These are phyloP conservation scores for Nemania abortiva DNA, from an alignment of 2,329 filamentous ascomycete genomes.

Conservation along the genomic window DNA sequence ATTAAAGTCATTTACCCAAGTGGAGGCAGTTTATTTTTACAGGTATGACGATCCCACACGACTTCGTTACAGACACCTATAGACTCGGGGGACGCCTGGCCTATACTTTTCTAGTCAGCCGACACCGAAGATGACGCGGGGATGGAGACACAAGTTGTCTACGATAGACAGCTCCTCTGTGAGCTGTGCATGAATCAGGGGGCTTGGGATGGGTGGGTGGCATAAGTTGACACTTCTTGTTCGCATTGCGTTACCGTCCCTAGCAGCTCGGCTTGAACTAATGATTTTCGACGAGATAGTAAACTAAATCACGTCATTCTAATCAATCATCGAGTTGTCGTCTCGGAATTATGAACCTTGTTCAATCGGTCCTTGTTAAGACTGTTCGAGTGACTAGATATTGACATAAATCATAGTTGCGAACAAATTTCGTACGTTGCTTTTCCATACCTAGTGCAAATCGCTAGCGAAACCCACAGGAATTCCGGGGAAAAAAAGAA, in stretches of 20 bases:
- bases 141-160: background rate
- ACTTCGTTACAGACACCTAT: constrained; percentile 1
- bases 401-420: background rate
- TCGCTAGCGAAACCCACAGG: too few relatives aligned
- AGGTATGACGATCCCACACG: constrained; percentile 13
- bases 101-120: constrained; percentile 17
- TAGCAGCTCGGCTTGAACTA: background rate
- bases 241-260: background rate
- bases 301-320: constrained; percentile 11
- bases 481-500: too few relatives aligned
- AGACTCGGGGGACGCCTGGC: constrained; percentile 1
- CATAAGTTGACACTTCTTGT: constrained; percentile 1
- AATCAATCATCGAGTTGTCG: constrained; percentile 4
- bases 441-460: too few relatives aligned
- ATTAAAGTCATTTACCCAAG: background rate
- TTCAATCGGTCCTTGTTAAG: background rate
- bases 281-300: background rate
- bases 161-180: constrained; percentile 9
- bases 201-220: constrained; percentile 7
- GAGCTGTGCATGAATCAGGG: constrained; percentile 7
- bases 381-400: background rate
- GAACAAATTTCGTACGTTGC: background rate
- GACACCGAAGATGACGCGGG: background rate
- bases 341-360: constrained; percentile 13
- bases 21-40: background rate